Conservation (phyloP, 768 basidiomycete species). For the Boletellus sp. region DNA sequence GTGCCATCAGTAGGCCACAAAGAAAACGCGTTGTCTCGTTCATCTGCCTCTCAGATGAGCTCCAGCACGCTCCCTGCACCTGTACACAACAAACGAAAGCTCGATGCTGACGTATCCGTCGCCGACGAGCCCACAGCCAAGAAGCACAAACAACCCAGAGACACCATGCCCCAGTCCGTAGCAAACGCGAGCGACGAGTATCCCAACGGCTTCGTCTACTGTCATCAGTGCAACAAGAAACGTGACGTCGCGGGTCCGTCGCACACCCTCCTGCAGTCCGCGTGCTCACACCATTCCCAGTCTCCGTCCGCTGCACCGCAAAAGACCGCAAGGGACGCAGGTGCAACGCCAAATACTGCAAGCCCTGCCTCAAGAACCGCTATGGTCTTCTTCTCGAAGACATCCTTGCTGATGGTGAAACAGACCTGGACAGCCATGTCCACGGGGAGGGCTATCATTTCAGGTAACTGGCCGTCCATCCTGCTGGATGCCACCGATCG, state of each 20-base stretch:
- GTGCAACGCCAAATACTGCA: slow-evolving; percentile 62
- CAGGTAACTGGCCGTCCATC: slow-evolving; percentile 38
- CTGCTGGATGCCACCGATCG: slow-evolving; percentile 10
- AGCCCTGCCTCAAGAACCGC: slow-evolving; percentile 60
- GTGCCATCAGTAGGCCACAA: slow-evolving; percentile 37
- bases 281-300: slow-evolving; percentile 21
- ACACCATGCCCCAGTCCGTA: slow-evolving; percentile 10
- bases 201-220: slow-evolving; percentile 47
- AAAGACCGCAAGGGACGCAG: slow-evolving; percentile 33
- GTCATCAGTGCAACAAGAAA: slow-evolving; percentile 71
- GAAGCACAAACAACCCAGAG: slow-evolving; percentile 30
- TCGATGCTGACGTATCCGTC: slow-evolving; percentile 28
- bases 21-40: slow-evolving; percentile 44
- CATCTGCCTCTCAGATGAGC: slow-evolving; percentile 27
- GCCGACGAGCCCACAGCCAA: slow-evolving; percentile 17
- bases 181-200: slow-evolving; percentile 26
- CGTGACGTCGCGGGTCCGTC: slow-evolving; percentile 48
- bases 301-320: slow-evolving; percentile 37
- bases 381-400: slow-evolving; percentile 47
- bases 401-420: slow-evolving; percentile 39
- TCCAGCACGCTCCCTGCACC: slow-evolving; percentile 30
- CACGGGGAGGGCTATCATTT: slow-evolving; percentile 42
- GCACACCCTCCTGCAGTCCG: background rate
- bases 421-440: slow-evolving; percentile 26
- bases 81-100: slow-evolving; percentile 48